Base-by-base conservation (phyloP, 495 filamentous ascomycete genomes). In the Cercophora samala region DNA sequence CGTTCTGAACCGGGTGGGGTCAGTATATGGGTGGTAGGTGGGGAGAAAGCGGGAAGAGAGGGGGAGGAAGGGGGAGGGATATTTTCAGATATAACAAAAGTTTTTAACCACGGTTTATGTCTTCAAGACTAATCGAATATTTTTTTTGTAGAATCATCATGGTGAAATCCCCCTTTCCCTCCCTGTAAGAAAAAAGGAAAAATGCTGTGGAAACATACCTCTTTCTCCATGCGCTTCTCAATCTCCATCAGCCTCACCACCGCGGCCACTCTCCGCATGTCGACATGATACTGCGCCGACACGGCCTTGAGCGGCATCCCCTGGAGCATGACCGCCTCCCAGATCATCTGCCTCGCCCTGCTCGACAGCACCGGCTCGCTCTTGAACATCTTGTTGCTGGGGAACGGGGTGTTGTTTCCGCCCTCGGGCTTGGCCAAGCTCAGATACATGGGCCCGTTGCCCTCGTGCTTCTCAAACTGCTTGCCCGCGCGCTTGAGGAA, bases 101-200 rank as follows among this genome's bases (percentile, higher is more conserved):
- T 19, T 83, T 88, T 79, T 93, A 92, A 91, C 87, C 90, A 93
- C 87, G 78, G 74, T 81, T 68, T 80, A 71, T 87, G 92, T 97
- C 94, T 97, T 97, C 83, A 94, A 97, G 94, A 97, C 94, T 97
- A 97, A 99, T 97, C 94, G 93, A 88, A 87, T 85, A 46, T 46
- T 46, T 86, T 84, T 86, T 82, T 91, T 90, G 88, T 89, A 89
- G 89, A 70, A 70, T 82, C 83, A 87, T 84, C 81, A 84, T 81
- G 60, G 58, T 63, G 8, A 29, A 29, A 73, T 69, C 72, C 64
- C 63, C 60, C 17, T 2, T 13, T 46, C 37, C 29, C 29, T 32
- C 29, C 4, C 29, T n/a, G n/a, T n/a, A n/a, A 29, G 8, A 29
- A 29, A 29, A 29, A 29, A 29, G 8, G 13, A 21, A 54, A 0